Conservation (phyloP, 2,329 filamentous ascomycete genomes). For the Bipolaris bicolor region DNA sequence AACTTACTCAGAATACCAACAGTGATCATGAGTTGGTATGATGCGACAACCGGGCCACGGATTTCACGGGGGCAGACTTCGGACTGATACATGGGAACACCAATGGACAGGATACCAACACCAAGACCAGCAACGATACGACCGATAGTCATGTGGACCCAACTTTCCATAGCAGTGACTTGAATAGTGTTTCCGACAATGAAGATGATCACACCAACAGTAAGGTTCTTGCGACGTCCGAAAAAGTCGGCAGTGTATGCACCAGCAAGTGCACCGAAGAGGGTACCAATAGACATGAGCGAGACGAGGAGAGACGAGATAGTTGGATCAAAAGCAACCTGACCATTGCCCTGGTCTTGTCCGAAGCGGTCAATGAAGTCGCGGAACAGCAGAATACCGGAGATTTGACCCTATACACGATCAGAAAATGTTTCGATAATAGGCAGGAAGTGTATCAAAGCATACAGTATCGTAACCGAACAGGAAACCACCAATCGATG, state of each 20-base stretch:
- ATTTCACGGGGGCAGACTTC: constrained; percentile 68
- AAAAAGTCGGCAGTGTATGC: constrained; percentile 62
- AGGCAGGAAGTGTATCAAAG: neutral
- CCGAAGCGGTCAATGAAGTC: constrained; percentile 66
- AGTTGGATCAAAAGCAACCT: constrained; percentile 49
- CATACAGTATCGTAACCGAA: constrained; percentile 67
- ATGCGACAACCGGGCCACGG: constrained; percentile 66
- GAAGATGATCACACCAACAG: constrained; percentile 54
- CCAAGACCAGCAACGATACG: constrained; percentile 53
- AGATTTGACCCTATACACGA: constrained; percentile 38
- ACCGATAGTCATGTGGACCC: constrained; percentile 58
- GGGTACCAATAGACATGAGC: constrained; percentile 49
- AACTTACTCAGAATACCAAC: constrained; percentile 46
- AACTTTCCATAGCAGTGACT: constrained; percentile 49
- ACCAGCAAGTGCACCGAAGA: constrained; percentile 51
- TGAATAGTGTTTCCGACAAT: constrained; percentile 53
- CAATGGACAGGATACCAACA: constrained; percentile 57
- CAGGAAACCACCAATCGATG: constrained; percentile 66
- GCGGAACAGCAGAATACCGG: constrained; percentile 49
- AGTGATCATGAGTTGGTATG: constrained; percentile 55
- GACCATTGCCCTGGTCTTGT: constrained; percentile 51
- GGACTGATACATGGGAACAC: constrained; percentile 71
- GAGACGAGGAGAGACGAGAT: constrained; percentile 53
- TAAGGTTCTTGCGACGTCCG: constrained; percentile 55
- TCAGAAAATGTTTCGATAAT: neutral